Evolutionary conservation across 495 filamentous ascomycete genomes (phyloP).

Genomic region (Aspergillus affinis): DNA sequence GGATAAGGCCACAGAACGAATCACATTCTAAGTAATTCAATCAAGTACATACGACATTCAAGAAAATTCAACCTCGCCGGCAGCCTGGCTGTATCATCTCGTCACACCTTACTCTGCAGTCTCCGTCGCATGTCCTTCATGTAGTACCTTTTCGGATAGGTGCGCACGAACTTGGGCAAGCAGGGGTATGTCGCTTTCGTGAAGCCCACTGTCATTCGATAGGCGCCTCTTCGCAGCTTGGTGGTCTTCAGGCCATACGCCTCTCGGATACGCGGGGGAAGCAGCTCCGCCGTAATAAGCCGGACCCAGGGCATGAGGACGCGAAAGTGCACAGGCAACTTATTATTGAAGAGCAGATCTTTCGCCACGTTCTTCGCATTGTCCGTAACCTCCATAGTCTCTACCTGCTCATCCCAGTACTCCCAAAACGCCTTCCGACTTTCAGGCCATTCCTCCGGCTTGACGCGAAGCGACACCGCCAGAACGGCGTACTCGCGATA

Average conservation of each 20-base stretch:
- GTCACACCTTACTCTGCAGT: slow-evolving; percentile 13
- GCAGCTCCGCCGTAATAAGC: slow-evolving; percentile 32
- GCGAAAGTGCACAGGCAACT: slow-evolving; percentile 23
- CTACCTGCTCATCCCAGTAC: slow-evolving; percentile 41
- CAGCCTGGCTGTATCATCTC: neutral
- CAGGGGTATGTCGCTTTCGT: slow-evolving; percentile 29
- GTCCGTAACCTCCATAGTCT: slow-evolving; percentile 27
- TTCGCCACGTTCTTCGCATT: slow-evolving; percentile 34
- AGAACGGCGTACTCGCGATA: slow-evolving; percentile 42
- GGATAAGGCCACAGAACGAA: neutral
- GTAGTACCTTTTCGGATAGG: slow-evolving; percentile 37
- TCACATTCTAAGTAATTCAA: neutral
- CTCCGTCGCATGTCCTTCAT: slow-evolving; percentile 40
- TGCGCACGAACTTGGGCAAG: slow-evolving; percentile 30
- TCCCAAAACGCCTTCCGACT: slow-evolving; percentile 37
- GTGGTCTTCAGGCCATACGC: slow-evolving; percentile 28
- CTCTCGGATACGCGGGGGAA: slow-evolving; percentile 29
- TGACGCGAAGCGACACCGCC: slow-evolving; percentile 35
- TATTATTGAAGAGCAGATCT: slow-evolving; percentile 31
- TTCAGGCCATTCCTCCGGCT: slow-evolving; percentile 35
- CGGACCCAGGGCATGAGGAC: slow-evolving; percentile 28
- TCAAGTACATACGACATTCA: neutral
- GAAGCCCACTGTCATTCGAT: slow-evolving; percentile 22
- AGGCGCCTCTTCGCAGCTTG: slow-evolving; percentile 13
- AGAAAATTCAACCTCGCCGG: neutral